These are phyloP conservation scores for Aspergillus transmontanensis DNA, from an alignment of 2,329 filamentous ascomycete species.

Conservation along the genomic window DNA sequence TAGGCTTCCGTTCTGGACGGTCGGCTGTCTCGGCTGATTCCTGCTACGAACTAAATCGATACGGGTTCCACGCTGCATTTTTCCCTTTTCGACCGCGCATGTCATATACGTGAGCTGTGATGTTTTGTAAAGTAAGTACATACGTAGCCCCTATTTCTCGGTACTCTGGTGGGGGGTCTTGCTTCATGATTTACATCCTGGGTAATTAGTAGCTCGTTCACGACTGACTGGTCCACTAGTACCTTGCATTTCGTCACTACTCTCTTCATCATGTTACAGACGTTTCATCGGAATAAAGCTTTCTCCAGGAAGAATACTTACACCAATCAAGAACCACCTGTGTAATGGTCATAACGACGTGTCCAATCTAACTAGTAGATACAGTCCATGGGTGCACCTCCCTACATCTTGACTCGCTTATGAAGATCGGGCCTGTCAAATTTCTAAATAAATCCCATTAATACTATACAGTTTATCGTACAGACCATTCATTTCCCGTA, in stretches of 20 bases:
- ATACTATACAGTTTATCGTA: not conserved
- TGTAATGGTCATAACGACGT: not conserved
- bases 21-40: constrained; percentile 22
- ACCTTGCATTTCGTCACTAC: not conserved
- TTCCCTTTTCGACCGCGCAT: constrained; percentile 9
- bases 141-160: not conserved
- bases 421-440: not conserved
- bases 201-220: not conserved
- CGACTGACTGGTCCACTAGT: not conserved
- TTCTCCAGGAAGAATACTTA: not conserved
- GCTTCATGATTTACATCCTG: not conserved
- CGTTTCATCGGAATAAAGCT: not conserved
- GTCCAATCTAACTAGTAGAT: not conserved
- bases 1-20: constrained; percentile 11
- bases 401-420: not conserved
- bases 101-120: not conserved
- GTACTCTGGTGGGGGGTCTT: not conserved
- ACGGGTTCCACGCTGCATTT: constrained; percentile 4
- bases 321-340: not conserved
- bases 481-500: not conserved
- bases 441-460: not conserved
- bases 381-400: not conserved
- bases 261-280: not conserved
- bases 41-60: constrained; percentile 9
- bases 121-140: not conserved